phyloP scores from a whole-genome alignment of 257 asterid genomes.

The Solanum bulbocastanum region DNA sequence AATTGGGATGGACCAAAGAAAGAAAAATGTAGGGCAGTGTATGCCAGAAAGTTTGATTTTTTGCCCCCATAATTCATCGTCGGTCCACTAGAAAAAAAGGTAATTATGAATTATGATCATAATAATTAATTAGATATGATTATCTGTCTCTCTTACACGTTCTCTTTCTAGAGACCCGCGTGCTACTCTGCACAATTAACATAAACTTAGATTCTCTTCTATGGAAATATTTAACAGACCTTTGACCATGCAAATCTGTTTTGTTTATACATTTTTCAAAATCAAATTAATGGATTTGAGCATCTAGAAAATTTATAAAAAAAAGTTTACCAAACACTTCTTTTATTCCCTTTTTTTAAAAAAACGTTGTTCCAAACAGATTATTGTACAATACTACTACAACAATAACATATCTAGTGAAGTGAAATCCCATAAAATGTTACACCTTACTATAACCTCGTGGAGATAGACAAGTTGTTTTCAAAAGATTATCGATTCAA shows the following conservation, averaged over 20 bases:
- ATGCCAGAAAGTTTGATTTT: neutral
- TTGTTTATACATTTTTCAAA: neutral
- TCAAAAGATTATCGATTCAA: accelerated
- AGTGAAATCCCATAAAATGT: too few relatives aligned
- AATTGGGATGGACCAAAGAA: neutral
- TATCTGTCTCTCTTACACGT: neutral
- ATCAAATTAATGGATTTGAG: neutral
- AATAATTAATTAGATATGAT: neutral
- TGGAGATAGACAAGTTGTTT: too few relatives aligned
- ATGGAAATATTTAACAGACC: neutral
- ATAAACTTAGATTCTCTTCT: neutral
- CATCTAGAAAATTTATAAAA: neutral
- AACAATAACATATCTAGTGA: too few relatives aligned
- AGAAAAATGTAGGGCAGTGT: neutral
- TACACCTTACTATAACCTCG: too few relatives aligned
- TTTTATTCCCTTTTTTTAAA: neutral
- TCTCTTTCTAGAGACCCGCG: conserved; percentile 2
- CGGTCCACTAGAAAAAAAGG: neutral
- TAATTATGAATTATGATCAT: neutral
- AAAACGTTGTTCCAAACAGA: neutral
- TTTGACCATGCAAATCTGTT: neutral
- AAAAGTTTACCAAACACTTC: neutral
- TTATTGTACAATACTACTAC: neutral
- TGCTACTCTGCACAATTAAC: neutral
- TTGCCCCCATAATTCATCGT: neutral